phyloP scores from a whole-genome alignment of 768 basidiomycete genomes.

The Tricholomella constricta region DNA sequence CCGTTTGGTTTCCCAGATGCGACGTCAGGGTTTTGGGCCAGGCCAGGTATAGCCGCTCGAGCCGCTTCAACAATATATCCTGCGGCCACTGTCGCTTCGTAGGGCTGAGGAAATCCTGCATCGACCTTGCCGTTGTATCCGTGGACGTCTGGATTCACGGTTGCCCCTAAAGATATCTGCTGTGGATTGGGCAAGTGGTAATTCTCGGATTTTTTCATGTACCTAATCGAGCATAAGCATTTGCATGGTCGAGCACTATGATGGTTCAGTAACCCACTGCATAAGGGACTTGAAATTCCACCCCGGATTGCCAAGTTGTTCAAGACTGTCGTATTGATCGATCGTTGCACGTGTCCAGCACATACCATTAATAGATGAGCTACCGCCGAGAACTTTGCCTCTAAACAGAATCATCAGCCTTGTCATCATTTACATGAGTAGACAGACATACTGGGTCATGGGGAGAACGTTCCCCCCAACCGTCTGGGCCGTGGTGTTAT shows the following conservation, averaged over 20 bases:
- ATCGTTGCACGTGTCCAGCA: constrained; percentile 22
- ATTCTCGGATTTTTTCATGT: constrained; percentile 15
- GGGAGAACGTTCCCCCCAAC: constrained; percentile 8
- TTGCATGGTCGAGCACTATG: background rate
- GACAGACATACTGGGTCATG: constrained; percentile 10
- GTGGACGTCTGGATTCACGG: constrained; percentile 8
- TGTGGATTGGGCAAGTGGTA: constrained; percentile 15
- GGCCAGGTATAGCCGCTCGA: constrained; percentile 4
- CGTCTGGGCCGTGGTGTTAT: constrained; percentile 14
- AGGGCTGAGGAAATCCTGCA: constrained; percentile 19
- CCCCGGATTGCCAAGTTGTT: constrained; percentile 20
- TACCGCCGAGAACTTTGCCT: constrained; percentile 20
- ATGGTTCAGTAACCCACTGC: background rate
- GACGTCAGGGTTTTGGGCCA: constrained; percentile 10
- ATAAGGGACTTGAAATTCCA: constrained; percentile 19
- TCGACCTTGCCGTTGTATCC: constrained; percentile 13
- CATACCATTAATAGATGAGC: constrained; percentile 23
- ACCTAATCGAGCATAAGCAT: background rate
- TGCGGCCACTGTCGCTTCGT: constrained; percentile 9
- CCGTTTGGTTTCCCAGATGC: constrained; percentile 17
- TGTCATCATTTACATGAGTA: background rate
- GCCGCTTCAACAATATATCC: constrained; percentile 1
- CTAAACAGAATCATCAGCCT: background rate
- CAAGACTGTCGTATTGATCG: constrained; percentile 18
- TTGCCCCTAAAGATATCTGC: constrained; percentile 11